Percentiles rank a stretch among this genome's conserved stretches.
Evolutionary conservation across 192 early-diverging fungal genomes (phyloP).

Genomic region (Backusella macrospora): DNA sequence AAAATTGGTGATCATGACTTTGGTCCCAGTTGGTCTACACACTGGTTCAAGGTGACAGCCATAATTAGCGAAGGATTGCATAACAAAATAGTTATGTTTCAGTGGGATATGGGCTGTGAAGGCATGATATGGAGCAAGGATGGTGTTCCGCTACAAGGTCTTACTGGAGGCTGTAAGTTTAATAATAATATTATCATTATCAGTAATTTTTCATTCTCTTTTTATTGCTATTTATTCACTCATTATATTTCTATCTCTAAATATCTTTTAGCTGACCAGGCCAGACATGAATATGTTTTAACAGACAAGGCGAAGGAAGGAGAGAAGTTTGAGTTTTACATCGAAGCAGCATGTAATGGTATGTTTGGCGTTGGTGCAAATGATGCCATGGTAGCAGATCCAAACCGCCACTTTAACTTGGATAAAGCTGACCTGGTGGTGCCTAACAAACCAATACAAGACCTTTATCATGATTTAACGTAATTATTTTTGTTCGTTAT

Average conservation of each 20-base stretch:
- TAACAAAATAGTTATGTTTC: constrained; percentile 75
- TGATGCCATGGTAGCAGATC: constrained; percentile 60
- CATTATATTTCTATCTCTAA: not conserved
- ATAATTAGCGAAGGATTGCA: constrained; percentile 65
- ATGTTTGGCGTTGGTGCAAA: constrained; percentile 84
- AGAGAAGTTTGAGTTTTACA: constrained; percentile 68
- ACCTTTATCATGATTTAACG: constrained; percentile 67
- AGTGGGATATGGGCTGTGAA: constrained; percentile 88
- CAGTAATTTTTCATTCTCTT: not conserved
- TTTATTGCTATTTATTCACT: not conserved
- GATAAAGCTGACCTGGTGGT: constrained; percentile 69
- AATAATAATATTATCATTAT: no score
- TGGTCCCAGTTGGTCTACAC: constrained; percentile 62
- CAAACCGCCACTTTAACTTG: constrained; percentile 65
- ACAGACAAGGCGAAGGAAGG: constrained; percentile 45
- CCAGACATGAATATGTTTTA: constrained; percentile 57
- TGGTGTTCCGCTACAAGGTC: constrained; percentile 83
- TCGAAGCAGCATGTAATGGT: constrained; percentile 93
- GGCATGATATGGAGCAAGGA: constrained; percentile 85
- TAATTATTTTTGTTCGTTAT: not conserved
- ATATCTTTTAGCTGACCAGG: constrained; percentile 42
- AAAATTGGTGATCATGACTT: constrained; percentile 7
- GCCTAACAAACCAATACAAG: constrained; percentile 64
- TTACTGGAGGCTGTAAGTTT: constrained; percentile 79
- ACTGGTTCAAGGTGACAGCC: constrained; percentile 73